Conservation (phyloP, 495 filamentous ascomycete species). For the Achaetomiella virescens region DNA sequence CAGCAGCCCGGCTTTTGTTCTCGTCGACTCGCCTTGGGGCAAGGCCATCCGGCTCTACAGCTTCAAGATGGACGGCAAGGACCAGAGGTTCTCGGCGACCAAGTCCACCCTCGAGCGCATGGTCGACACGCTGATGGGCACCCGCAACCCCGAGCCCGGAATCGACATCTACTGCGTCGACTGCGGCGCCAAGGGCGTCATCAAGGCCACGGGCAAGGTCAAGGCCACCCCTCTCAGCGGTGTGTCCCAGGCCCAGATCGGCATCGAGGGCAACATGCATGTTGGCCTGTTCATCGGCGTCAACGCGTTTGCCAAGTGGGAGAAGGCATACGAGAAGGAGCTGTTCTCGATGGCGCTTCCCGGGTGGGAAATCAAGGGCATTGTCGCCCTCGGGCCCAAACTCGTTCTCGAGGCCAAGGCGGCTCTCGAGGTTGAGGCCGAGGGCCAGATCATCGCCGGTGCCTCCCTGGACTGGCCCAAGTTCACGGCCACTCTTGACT, state of each 20-base stretch:
- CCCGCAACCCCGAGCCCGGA: slow-evolving; percentile 4
- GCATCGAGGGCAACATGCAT: slow-evolving; percentile 14
- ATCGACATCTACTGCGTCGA: slow-evolving; percentile 10
- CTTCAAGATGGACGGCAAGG: background rate
- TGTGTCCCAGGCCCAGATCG: slow-evolving; percentile 4
- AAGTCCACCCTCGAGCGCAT: background rate
- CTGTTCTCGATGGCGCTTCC: slow-evolving; percentile 7
- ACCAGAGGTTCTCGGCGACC: slow-evolving; percentile 4
- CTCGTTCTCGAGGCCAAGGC: background rate
- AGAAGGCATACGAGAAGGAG: background rate
- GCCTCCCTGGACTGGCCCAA: slow-evolving; percentile 8
- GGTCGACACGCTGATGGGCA: slow-evolving; percentile 1
- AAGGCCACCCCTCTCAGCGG: slow-evolving; percentile 5
- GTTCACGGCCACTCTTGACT: slow-evolving; percentile 2
- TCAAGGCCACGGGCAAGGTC: background rate
- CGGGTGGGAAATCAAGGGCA: slow-evolving; percentile 10
- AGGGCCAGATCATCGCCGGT: slow-evolving; percentile 11
- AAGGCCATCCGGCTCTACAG: slow-evolving; percentile 4
- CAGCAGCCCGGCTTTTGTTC: background rate
- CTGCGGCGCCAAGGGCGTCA: slow-evolving; percentile 1
- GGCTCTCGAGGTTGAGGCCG: background rate
- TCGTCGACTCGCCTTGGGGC: slow-evolving; percentile 6
- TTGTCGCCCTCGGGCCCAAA: slow-evolving; percentile 11
- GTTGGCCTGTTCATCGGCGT: slow-evolving; percentile 14
- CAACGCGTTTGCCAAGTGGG: slow-evolving; percentile 14